Evolutionary conservation across 139 green algal genomes (phyloP), one percentile per base, ranked within the genome.

Genomic region (Pleodorina starrii): DNA sequence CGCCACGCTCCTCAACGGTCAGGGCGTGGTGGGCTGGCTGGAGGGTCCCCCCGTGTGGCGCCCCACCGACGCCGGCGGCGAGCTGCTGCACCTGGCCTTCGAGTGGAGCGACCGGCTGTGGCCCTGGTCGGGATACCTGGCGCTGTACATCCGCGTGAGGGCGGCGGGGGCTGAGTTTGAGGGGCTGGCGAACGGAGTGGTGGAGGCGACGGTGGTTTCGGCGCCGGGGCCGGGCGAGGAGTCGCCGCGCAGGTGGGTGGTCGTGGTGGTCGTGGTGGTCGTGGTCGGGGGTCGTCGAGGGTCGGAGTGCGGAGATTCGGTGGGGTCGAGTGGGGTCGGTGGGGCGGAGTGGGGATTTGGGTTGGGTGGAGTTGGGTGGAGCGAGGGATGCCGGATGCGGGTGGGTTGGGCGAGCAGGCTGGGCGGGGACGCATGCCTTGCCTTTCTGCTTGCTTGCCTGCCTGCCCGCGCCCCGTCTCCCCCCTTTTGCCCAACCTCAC

Each of bases 51-150:
- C 97, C 0, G 43, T 63, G 36, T 99, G 94, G 84, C 91, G 79
- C 9, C 84, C 95, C 0, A 14, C 32, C 5, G 77, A 98, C 83
- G 93, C 92, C 23, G 94, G 86, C 36, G 97, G 96, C 0, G 40
- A 89, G 36, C 88, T 96, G n/a, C 93, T 99, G 68, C 92, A 98
- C 77, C 87, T 99, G 63, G 74, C 90, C 17, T 99, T 99, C 90
- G 94, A 95, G 54, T 95, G 96, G 87, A 94, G 91, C 42, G 86
- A 94, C 36, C 69, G 95, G 57, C 89, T 99, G 51, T 99, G 98
- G 98, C 98, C 98, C 42, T 99, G 97, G 98, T 97, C 95, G 2
- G 98, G 98, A 35, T 98, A 96, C 93, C 93, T 99, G 71, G 97
- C 93, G 2, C 68, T 99, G 6, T 99, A 96, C 93, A 90, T 99